Evolutionary conservation across 805 yeast genomes (phyloP).

Genomic region (Wickerhamomyces alni): DNA sequence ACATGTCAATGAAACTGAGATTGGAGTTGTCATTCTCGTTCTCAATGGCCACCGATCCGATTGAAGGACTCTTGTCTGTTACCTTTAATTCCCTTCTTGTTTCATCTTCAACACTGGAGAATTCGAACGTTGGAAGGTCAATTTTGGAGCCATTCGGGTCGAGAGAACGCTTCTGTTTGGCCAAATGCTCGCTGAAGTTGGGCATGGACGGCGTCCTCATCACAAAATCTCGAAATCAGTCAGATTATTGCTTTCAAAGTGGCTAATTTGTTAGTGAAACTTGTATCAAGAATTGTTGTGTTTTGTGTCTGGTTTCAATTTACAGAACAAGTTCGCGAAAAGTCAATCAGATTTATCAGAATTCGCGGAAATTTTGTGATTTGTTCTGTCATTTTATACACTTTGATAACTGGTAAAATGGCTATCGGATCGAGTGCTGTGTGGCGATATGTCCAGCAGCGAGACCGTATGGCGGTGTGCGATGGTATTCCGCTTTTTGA

Average conservation of each 20-base stretch:
- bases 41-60: not conserved
- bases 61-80: not conserved
- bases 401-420: not conserved
- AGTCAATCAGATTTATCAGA: too few species aligned
- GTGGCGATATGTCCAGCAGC: constrained; percentile 28
- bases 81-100: too few species aligned
- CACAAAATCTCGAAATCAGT: not conserved
- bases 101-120: not conserved
- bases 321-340: too few species aligned
- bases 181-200: constrained; percentile 3
- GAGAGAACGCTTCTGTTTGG: not conserved
- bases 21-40: constrained; percentile 20
- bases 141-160: not conserved
- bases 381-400: not conserved
- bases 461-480: constrained; percentile 26
- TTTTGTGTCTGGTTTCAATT: not conserved
- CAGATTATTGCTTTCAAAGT: too few species aligned
- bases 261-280: too few species aligned
- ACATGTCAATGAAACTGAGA: constrained; percentile 32
- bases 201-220: constrained; percentile 10
- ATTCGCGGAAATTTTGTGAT: too few species aligned
- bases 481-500: constrained; percentile 21
- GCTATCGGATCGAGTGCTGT: constrained; percentile 21
- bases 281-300: too few species aligned
- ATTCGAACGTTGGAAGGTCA: not conserved